Evolutionary conservation across 1,284 basidiomycete genomes (phyloP).

Genomic region (Psilocybe mexicana): DNA sequence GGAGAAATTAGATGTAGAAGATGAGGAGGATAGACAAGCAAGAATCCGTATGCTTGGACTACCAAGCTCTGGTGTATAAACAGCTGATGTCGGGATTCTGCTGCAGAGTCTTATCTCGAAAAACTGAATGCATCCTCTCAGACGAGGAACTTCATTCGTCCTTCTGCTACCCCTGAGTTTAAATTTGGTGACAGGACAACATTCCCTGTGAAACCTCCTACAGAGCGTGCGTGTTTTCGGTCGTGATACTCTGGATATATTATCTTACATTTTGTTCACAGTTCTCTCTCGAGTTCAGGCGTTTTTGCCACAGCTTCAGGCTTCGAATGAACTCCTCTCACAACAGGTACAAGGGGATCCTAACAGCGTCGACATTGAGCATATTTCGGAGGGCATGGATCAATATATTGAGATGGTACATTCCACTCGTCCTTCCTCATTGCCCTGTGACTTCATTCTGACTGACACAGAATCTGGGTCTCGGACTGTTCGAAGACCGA

Average conservation of each 20-base stretch:
- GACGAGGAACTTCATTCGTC: conserved; percentile 12
- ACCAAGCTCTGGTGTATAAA: not conserved
- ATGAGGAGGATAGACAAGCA: conserved; percentile 30
- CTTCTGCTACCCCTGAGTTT: conserved; percentile 23
- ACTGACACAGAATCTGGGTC: conserved; percentile 54
- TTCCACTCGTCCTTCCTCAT: conserved; percentile 4
- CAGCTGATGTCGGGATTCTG: conserved; percentile 10
- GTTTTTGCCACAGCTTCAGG: conserved; percentile 63
- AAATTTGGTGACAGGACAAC: conserved; percentile 32
- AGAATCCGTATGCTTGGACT: conserved; percentile 30
- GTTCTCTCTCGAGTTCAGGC: conserved; percentile 63
- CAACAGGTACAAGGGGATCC: conserved; percentile 47
- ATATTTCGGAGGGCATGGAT: conserved; percentile 44
- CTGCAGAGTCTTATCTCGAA: conserved; percentile 30
- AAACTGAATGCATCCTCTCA: conserved; percentile 28
- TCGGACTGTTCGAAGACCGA: conserved; percentile 59
- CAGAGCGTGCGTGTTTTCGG: conserved; percentile 28
- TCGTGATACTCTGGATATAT: not conserved
- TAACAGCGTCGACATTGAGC: conserved; percentile 63
- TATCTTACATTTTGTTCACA: conserved; percentile 22
- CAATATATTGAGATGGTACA: conserved; percentile 69
- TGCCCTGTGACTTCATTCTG: conserved; percentile 1
- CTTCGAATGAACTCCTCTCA: conserved; percentile 56
- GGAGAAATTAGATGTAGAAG: conserved; percentile 31
- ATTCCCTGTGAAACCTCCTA: conserved; percentile 26